These are phyloP conservation scores for Plantago coronopus DNA, from an alignment of 305 asterid species.

Conservation along the genomic window DNA sequence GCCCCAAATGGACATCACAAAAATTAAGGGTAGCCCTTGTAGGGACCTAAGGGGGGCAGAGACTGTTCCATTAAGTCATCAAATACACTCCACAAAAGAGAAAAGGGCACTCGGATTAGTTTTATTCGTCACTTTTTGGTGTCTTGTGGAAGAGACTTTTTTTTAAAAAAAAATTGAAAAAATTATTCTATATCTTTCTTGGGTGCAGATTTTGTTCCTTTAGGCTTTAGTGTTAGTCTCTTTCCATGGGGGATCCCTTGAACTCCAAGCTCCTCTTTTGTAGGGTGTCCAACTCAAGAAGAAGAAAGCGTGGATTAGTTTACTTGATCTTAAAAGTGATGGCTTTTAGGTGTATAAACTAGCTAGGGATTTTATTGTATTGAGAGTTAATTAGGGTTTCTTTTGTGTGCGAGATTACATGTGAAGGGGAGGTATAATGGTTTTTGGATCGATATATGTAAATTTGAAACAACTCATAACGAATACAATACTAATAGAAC, in stretches of 20 bases:
- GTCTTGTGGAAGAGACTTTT: slow-evolving; percentile 25
- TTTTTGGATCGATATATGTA: too few species aligned
- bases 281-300: background rate
- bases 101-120: slow-evolving; percentile 16
- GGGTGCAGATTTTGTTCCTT: background rate
- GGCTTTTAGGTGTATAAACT: background rate
- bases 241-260: background rate
- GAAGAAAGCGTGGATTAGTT: background rate
- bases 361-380: background rate
- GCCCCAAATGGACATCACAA: slow-evolving; percentile 25
- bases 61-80: slow-evolving; percentile 40
- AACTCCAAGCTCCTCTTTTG: background rate
- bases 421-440: too few species aligned
- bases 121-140: slow-evolving; percentile 29
- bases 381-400: too few species aligned
- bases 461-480: too few species aligned
- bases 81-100: slow-evolving; percentile 11
- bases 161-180: too few species aligned
- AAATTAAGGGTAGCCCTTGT: slow-evolving; percentile 29
- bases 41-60: slow-evolving; percentile 24
- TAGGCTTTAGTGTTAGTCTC: background rate
- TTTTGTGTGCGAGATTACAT: too few species aligned
- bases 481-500: too few species aligned
- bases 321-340: background rate
- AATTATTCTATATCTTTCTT: background rate